Percentiles rank a stretch among this genome's conserved stretches.
These are phyloP conservation scores for Syzygium aqueum DNA, from an alignment of 345 rosid genomes.

Conservation along the genomic window DNA sequence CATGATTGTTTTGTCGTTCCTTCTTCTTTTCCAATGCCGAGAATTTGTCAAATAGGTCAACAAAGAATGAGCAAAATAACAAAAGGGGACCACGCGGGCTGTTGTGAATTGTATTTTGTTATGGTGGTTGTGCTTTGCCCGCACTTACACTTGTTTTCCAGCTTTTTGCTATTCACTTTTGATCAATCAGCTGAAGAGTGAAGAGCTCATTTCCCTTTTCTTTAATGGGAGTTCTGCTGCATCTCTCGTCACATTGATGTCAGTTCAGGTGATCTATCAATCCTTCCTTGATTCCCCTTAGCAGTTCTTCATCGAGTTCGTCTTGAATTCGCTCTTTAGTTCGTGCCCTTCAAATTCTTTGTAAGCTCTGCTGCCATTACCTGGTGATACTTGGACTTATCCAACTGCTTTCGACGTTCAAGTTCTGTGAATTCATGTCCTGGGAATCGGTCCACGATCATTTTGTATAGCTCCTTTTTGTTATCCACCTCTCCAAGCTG, in stretches of 20 bases:
- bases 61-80: background rate
- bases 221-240: background rate
- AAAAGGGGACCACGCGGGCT: background rate
- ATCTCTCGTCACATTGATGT: background rate
- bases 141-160: background rate
- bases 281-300: background rate
- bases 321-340: background rate
- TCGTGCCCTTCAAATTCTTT: background rate
- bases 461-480: background rate
- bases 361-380: background rate
- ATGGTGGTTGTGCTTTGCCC: background rate
- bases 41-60: background rate
- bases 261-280: background rate
- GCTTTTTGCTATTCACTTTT: background rate
- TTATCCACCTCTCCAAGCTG: background rate
- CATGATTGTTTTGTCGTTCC: background rate
- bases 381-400: background rate
- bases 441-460: background rate
- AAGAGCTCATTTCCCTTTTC: background rate
- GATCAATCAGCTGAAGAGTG: background rate
- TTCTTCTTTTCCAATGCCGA: background rate
- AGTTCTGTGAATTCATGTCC: background rate
- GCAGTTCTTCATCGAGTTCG: background rate
- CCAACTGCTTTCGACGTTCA: background rate
- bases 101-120: background rate